A percentile compares a stretch with the other conserved stretches of the same genome.
phyloP scores from a whole-genome alignment of 2,329 filamentous ascomycete genomes.

The Fusarium sp. region DNA sequence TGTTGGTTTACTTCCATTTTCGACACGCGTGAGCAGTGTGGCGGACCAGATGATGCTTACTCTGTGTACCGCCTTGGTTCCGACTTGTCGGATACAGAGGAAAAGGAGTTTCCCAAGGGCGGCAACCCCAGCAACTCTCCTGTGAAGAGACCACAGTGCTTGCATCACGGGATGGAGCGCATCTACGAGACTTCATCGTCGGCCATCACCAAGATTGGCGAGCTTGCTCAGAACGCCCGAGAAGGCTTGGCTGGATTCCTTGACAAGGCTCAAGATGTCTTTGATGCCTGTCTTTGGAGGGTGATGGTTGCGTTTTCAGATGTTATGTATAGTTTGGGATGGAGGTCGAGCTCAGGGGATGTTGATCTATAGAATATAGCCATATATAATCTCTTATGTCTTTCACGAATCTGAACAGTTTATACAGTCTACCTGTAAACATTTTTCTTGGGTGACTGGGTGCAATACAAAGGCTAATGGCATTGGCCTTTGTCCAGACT shows the following conservation, averaged over 20 bases:
- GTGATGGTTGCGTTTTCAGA: not conserved
- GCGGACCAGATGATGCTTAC: not conserved
- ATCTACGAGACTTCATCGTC: not conserved
- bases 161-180: not conserved
- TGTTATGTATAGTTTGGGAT: not conserved
- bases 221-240: not conserved
- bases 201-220: not conserved
- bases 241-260: not conserved
- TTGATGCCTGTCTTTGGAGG: conserved; percentile 3
- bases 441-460: fast-evolving
- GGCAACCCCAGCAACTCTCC: not conserved
- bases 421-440: too few relatives aligned
- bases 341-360: not conserved
- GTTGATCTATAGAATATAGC: not conserved
- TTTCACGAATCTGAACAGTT: not conserved
- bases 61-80: not conserved
- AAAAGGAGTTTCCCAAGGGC: not conserved
- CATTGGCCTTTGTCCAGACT: not conserved
- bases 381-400: not conserved
- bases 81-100: not conserved
- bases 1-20: not conserved
- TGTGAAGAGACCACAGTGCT: not conserved
- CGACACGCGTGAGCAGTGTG: not conserved
- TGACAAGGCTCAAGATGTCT: conserved; percentile 1
- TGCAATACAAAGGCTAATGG: too few relatives aligned